Percentiles rank a stretch among this genome's conserved stretches.
Conservation (phyloP, 1,284 basidiomycete genomes). For the Boletus holoroseus region DNA sequence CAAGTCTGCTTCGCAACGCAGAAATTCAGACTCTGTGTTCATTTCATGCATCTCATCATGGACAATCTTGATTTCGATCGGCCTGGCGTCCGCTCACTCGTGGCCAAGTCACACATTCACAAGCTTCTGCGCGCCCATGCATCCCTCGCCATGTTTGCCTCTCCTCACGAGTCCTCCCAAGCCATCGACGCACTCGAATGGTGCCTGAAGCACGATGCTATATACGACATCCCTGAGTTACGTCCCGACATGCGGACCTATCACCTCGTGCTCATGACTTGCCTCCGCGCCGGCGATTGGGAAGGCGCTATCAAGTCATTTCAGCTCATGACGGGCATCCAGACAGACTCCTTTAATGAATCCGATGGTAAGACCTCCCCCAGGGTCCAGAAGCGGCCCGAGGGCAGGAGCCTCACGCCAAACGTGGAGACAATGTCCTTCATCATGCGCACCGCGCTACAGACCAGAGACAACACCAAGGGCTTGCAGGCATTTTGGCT, state of each 20-base stretch:
- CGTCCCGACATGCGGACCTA: conserved; percentile 48
- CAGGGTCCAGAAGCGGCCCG: conserved; percentile 36
- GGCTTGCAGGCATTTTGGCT: conserved; percentile 58
- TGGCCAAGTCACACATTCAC: conserved; percentile 53
- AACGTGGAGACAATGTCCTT: conserved; percentile 46
- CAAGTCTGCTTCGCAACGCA: conserved; percentile 48
- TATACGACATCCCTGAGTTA: conserved; percentile 39
- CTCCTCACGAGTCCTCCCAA: conserved; percentile 31
- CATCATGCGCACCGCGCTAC: conserved; percentile 51
- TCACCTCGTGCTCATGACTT: conserved; percentile 51
- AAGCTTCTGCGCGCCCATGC: conserved; percentile 51
- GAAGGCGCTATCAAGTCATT: conserved; percentile 48
- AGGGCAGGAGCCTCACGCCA: conserved; percentile 42
- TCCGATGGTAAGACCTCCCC: conserved; percentile 34
- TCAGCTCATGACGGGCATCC: conserved; percentile 63
- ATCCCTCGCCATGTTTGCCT: conserved; percentile 36
- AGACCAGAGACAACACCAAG: conserved; percentile 42
- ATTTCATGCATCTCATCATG: conserved; percentile 57
- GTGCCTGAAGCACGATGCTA: conserved; percentile 51
- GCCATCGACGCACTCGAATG: conserved; percentile 57
- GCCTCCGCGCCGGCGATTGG: conserved; percentile 62
- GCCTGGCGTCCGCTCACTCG: conserved; percentile 37
- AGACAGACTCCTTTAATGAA: conserved; percentile 47
- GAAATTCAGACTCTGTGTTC: conserved; percentile 43
- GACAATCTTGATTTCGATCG: conserved; percentile 28